A percentile compares a stretch with the other conserved stretches of the same genome.
These are phyloP conservation scores for Cenchrus purpureus DNA, from an alignment of 176 grass and related monocot genomes.

Conservation along the genomic window DNA sequence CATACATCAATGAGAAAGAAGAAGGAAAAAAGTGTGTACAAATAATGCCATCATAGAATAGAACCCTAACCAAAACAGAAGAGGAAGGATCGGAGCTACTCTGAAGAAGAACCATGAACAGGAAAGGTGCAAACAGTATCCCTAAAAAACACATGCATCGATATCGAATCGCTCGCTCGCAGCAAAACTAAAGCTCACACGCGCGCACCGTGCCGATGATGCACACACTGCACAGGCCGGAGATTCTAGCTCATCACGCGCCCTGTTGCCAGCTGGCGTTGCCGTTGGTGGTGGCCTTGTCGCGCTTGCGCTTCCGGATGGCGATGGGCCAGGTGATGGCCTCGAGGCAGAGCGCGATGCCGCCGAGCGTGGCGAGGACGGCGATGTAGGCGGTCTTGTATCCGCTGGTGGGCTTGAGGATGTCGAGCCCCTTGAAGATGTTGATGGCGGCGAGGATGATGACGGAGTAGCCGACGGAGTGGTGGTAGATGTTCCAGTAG, in stretches of 20 bases:
- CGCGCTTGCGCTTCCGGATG: constrained; percentile 46
- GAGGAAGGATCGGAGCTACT: neutral
- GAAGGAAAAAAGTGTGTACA: constrained; percentile 32
- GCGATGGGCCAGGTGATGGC: constrained; percentile 76
- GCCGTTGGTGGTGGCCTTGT: constrained; percentile 40
- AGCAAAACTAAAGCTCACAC: constrained; percentile 38
- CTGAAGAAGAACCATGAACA: neutral
- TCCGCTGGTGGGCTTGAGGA: constrained; percentile 63
- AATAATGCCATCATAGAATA: constrained; percentile 28
- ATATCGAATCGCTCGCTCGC: neutral
- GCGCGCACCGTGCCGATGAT: neutral
- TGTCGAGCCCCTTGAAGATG: constrained; percentile 89
- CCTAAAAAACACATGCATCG: neutral
- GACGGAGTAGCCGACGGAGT: constrained; percentile 72
- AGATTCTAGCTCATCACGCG: constrained; percentile 16
- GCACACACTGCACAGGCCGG: too few relatives aligned
- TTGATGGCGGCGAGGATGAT: constrained; percentile 66
- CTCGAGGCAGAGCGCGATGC: constrained; percentile 67
- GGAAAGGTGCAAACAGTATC: constrained; percentile 27
- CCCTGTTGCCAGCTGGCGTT: constrained; percentile 40
- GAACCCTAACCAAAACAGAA: neutral
- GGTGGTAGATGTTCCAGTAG: constrained; percentile 96
- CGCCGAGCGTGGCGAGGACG: constrained; percentile 61
- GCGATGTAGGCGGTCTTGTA: constrained; percentile 84
- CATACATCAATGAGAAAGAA: constrained; percentile 16